Evolutionary conservation across 1,139 yeast genomes (phyloP), one percentile per base, ranked within the genome.

Genomic region (Komagataea norvegica): DNA sequence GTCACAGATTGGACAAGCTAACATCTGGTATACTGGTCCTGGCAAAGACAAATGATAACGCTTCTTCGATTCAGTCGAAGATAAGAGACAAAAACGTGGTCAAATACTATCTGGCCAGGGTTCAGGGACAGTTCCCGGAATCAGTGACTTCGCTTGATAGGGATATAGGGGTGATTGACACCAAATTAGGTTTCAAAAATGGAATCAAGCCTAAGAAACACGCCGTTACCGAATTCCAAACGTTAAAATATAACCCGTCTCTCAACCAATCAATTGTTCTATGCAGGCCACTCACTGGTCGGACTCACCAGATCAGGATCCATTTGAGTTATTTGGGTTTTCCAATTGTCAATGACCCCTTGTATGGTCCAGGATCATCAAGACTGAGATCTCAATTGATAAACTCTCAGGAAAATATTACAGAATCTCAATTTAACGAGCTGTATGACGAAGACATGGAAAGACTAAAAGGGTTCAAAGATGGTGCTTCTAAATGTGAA

Each of bases 301-400:
- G 83, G 49, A 81, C 84, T 48, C 94, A 84, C 56, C 94, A 84
- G 55, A 81, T 84, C 17, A 64, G 94, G 37, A 79, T 83, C 7
- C 94, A 84, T 60, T 58, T 84, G 22, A 68, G 84, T 19, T 69
- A 77, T 38, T 38, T 81, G 36, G 86, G 87, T 0, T 65, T 57
- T 47, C 91, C 95, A 0, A 85, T 86, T 9, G 70, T 67, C 1
- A 82, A 84, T 48, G 95, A 85, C 54, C 71, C 70, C 8, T 57
- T 79, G 13, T 83, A 83, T 15, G 42, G 42, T 13, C 42, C 42
- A 4, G n/a, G 20, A 13, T 21, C 34, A 2, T 36, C 40, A 5
- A 14, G 17, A n/a, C 18, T 40, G 9, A 26, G 42, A 17, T 11
- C 15, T 13, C 20, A 36, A n/a, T 15, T 33, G 19, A 33, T 40